A percentile compares a stretch with the other conserved stretches of the same genome.
Evolutionary conservation across 2,329 filamentous ascomycete species (phyloP).

Genomic region (Diaporthe citrichinensis): DNA sequence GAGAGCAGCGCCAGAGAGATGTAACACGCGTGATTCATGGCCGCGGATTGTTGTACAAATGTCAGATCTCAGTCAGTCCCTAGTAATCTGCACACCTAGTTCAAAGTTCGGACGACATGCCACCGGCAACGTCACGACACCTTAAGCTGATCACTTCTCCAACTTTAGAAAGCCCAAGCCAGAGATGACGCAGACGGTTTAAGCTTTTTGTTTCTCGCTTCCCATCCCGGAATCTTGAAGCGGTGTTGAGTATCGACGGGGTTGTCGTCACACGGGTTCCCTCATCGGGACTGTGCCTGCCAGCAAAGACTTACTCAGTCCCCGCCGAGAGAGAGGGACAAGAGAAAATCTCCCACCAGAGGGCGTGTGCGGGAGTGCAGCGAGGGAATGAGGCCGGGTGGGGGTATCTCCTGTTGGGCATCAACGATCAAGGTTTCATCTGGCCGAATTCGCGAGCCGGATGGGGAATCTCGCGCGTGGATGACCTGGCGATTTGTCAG

Average conservation of each 20-base stretch:
- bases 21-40: background rate
- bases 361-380: background rate
- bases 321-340: background rate
- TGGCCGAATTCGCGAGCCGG: slow-evolving; percentile 19
- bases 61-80: background rate
- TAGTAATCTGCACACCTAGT: background rate
- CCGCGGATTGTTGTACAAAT: background rate
- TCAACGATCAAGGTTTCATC: slow-evolving; percentile 16
- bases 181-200: background rate
- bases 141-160: background rate
- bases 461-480: background rate
- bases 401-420: slow-evolving; percentile 11
- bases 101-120: slow-evolving; percentile 8
- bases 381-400: background rate
- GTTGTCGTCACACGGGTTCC: background rate
- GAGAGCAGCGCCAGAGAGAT: background rate
- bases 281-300: background rate
- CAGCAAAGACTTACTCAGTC: background rate
- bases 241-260: background rate
- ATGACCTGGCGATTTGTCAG: slow-evolving; percentile 13
- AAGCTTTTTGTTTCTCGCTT: background rate
- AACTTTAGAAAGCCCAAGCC: background rate
- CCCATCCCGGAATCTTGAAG: background rate
- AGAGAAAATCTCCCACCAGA: background rate
- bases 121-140: background rate